These are phyloP conservation scores for Lachancea quebecensis DNA, from an alignment of 805 yeast genomes.

Conservation along the genomic window DNA sequence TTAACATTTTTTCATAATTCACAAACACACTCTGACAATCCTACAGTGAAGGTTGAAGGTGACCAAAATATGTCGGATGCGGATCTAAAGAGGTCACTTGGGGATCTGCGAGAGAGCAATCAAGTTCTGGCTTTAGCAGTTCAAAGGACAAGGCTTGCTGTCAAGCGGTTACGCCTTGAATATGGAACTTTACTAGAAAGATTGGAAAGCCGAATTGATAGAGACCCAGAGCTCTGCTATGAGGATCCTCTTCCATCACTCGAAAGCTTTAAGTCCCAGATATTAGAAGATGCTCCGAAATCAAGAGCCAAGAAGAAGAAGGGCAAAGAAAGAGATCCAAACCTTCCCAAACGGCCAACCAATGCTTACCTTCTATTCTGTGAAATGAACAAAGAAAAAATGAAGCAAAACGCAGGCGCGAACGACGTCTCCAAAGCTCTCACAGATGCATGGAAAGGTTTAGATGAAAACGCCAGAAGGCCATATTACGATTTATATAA, in stretches of 20 bases:
- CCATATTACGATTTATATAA: constrained; percentile 72
- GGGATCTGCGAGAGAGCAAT: constrained; percentile 69
- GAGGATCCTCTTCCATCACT: constrained; percentile 30
- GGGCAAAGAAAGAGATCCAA: constrained; percentile 63
- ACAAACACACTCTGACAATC: too few relatives aligned
- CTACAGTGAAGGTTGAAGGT: background rate
- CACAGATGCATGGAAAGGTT: constrained; percentile 79
- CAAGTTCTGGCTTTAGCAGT: constrained; percentile 71
- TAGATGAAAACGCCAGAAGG: constrained; percentile 60
- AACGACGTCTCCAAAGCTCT: constrained; percentile 68
- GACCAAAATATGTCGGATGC: constrained; percentile 4
- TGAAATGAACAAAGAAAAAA: constrained; percentile 73
- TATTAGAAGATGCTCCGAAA: constrained; percentile 16
- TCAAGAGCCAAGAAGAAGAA: constrained; percentile 30
- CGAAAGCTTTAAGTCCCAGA: constrained; percentile 23
- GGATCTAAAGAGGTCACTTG: constrained; percentile 53
- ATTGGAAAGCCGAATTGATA: constrained; percentile 52
- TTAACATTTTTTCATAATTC: too few relatives aligned
- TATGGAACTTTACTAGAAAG: constrained; percentile 74
- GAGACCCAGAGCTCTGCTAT: constrained; percentile 26
- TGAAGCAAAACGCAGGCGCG: constrained; percentile 51
- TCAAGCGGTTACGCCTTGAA: constrained; percentile 75
- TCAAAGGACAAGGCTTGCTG: constrained; percentile 65
- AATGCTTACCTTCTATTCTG: constrained; percentile 86
- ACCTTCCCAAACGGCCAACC: constrained; percentile 81